Evolutionary conservation across 768 basidiomycete species (phyloP), one percentile per base, ranked within the genome.

Genomic region (Rhodotorula babjevae): DNA sequence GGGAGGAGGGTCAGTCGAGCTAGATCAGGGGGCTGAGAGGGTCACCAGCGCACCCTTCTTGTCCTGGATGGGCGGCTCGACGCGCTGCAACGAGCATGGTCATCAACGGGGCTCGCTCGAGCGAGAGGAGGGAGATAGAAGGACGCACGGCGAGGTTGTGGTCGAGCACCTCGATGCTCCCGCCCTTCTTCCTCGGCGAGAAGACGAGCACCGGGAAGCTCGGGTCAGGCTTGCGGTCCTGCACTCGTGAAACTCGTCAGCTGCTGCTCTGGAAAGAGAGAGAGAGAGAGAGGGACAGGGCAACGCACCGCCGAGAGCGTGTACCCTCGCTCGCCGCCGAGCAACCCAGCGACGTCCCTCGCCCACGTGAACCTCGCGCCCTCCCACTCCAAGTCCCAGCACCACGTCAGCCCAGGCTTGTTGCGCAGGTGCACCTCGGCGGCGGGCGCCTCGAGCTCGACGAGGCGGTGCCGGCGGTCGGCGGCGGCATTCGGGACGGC

Each of bases 341-440:
- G 31, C 50, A 57, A 15, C 9, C 57, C 59, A 4, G 40, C 59
- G 1, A 63, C 46, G 8, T 68, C 63, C 52, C 71, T 49, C 27
- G 12, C 42, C 71, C 71, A 72, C 0, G 25, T 57, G 19, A 61
- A 72, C 52, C 0, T 3, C 2, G 23, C n/a, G 31, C 42, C 67
- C 55, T 72, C 56, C 71, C 71, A 72, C 44, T 68, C 71, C 50
- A 68, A 57, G 46, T 64, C 58, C 71, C 71, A 72, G 27, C 52
- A 27, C 71, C 71, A 72, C 12, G 59, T 61, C 29, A 72, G 14
- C 11, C 63, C 50, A 6, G 19, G 42, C 27, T 21, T 29, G 21
- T 47, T 40, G 23, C 33, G 42, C 10, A 72, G 27, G 10, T 12
- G 53, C 14, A 67, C 64, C 5, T 68, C 71, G 14, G 36, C 50